A percentile compares a stretch with the other conserved stretches of the same genome.
phyloP scores from a whole-genome alignment of 208 protist species.

The Trypanosomatidae sp. region DNA sequence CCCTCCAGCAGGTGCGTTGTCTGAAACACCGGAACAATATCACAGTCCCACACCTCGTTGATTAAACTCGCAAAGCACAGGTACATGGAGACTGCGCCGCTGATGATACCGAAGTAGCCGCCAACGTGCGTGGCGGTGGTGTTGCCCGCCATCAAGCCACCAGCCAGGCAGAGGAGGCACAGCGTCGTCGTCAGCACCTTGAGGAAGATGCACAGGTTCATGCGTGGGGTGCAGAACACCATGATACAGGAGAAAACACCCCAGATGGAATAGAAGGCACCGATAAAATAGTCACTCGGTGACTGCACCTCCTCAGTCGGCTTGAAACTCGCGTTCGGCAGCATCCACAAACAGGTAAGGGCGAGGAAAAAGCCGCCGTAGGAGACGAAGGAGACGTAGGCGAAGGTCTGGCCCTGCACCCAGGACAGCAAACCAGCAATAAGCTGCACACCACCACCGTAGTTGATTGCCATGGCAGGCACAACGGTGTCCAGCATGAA shows the following conservation, averaged over 20 bases:
- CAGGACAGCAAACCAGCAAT: slow-evolving; percentile 53
- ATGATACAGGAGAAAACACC: slow-evolving; percentile 30
- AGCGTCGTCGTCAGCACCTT: slow-evolving; percentile 30
- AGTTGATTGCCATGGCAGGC: slow-evolving; percentile 34
- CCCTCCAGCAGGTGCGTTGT: slow-evolving; percentile 32
- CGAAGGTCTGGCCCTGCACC: slow-evolving; percentile 50
- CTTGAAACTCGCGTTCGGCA: slow-evolving; percentile 22
- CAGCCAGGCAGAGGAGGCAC: slow-evolving; percentile 27
- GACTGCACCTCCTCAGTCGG: not conserved
- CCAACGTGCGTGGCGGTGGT: slow-evolving; percentile 23
- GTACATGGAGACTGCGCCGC: slow-evolving; percentile 53
- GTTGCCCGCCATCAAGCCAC: slow-evolving; percentile 27
- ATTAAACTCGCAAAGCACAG: slow-evolving; percentile 44
- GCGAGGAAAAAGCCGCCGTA: slow-evolving; percentile 63
- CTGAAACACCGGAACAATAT: slow-evolving; percentile 36
- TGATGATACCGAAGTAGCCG: slow-evolving; percentile 53
- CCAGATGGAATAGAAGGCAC: slow-evolving; percentile 26
- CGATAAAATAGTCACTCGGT: slow-evolving; percentile 14
- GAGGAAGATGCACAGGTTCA: slow-evolving; percentile 23
- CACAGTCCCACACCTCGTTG: slow-evolving; percentile 42
- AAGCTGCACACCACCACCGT: slow-evolving; percentile 54
- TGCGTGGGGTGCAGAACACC: slow-evolving; percentile 27
- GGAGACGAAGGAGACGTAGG: slow-evolving; percentile 30
- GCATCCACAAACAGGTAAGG: slow-evolving; percentile 37
- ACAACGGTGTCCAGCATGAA: slow-evolving; percentile 27